Conservation (phyloP, 176 grass and related monocot species). For the Oropetium thomaeum region DNA sequence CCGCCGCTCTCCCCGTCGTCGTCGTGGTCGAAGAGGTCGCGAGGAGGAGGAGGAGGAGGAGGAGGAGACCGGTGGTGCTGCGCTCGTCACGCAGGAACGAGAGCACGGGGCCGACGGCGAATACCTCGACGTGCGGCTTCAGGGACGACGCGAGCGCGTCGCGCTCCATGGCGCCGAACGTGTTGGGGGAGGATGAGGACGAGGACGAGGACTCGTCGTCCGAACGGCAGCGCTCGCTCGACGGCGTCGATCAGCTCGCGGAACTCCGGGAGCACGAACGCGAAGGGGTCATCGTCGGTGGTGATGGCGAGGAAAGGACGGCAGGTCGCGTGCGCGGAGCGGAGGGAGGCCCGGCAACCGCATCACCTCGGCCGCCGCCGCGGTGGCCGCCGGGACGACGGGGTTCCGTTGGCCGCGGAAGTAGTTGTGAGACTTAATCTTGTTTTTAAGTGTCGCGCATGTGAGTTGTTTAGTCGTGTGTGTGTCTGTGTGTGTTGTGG, state of each 20-base stretch:
- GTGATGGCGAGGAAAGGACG: slow-evolving; percentile 50
- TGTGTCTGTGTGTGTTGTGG: too few relatives aligned
- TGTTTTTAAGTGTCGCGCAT: too few relatives aligned
- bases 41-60: slow-evolving; percentile 15
- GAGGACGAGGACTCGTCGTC: background rate
- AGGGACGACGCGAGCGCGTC: slow-evolving; percentile 36
- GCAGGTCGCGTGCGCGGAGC: slow-evolving; percentile 50
- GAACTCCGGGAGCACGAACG: slow-evolving; percentile 32
- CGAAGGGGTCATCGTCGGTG: slow-evolving; percentile 39
- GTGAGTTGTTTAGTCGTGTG: too few relatives aligned
- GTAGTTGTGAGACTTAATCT: too few relatives aligned
- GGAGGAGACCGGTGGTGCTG: background rate
- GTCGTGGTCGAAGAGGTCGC: slow-evolving; percentile 52
- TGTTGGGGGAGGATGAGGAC: slow-evolving; percentile 53
- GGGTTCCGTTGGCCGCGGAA: too few relatives aligned
- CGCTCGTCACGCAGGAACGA: slow-evolving; percentile 29
- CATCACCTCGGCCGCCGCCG: background rate
- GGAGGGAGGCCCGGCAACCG: slow-evolving; percentile 44
- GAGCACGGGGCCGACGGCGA: slow-evolving; percentile 56
- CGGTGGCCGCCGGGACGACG: slow-evolving; percentile 39
- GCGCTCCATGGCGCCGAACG: slow-evolving; percentile 57
- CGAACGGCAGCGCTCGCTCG: background rate
- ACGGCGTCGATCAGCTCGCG: slow-evolving; percentile 39
- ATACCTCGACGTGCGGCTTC: slow-evolving; percentile 31
- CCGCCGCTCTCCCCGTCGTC: slow-evolving; percentile 12